phyloP scores from a whole-genome alignment of 345 rosid species.

The Dipteronia sinensis region DNA sequence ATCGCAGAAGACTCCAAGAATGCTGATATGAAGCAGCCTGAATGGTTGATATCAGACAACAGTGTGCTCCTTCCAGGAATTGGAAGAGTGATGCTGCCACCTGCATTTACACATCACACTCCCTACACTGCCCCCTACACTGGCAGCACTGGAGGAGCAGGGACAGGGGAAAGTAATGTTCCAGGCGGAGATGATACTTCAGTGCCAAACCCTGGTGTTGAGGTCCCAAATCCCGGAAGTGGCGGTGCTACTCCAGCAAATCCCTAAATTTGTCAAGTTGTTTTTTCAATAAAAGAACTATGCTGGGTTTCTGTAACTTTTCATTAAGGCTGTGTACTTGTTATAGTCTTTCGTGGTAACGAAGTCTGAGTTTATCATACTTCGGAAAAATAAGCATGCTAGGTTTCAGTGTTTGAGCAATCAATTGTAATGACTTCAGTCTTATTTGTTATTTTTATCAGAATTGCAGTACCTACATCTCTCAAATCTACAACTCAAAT shows the following conservation, averaged over 20 bases:
- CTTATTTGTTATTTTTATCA: not conserved
- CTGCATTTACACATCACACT: constrained; percentile 35
- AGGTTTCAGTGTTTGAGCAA: not conserved
- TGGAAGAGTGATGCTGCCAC: constrained; percentile 63
- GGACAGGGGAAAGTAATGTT: constrained; percentile 18
- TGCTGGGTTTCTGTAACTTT: constrained; percentile 8
- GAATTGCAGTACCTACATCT: not conserved
- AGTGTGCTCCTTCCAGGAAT: constrained; percentile 63
- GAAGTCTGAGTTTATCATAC: not conserved
- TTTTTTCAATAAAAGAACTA: constrained; percentile 21
- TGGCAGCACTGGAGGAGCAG: constrained; percentile 36
- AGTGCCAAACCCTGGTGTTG: constrained; percentile 66
- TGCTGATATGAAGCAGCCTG: constrained; percentile 59
- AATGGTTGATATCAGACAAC: constrained; percentile 41
- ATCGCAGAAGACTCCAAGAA: constrained; percentile 36
- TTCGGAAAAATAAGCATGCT: not conserved
- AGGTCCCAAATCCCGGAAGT: constrained; percentile 52
- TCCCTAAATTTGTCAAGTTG: constrained; percentile 36
- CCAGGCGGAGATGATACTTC: constrained; percentile 71
- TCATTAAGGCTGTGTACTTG: not conserved
- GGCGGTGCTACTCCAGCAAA: constrained; percentile 34
- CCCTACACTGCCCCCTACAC: constrained; percentile 28
- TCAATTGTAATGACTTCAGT: not conserved
- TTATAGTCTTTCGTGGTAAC: not conserved
- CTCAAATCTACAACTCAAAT: not conserved